Evolutionary conservation across 257 asterid genomes (phyloP).

Genomic region (Cruciata laevipes): DNA sequence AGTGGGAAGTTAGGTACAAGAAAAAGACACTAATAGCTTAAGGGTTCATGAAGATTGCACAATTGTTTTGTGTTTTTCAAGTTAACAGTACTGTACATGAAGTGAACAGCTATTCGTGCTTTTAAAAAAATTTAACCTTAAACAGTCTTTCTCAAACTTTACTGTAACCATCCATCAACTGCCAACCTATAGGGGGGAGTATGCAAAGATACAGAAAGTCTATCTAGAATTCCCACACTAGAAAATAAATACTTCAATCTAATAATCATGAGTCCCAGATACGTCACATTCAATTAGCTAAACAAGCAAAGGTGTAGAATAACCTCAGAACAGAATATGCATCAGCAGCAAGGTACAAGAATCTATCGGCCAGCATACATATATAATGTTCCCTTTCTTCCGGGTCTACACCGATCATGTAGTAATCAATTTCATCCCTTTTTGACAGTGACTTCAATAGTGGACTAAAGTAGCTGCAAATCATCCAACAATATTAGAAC

Average conservation of each 20-base stretch:
- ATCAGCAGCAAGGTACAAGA: conserved; percentile 94
- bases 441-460: conserved; percentile 69
- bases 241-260: neutral
- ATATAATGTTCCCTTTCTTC: conserved; percentile 81
- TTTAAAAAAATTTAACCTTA: neutral
- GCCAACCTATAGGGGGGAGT: neutral
- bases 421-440: conserved; percentile 51
- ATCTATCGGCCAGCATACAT: conserved; percentile 76
- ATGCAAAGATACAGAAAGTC: neutral
- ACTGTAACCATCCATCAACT: neutral
- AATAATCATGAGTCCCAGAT: neutral
- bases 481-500: neutral
- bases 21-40: neutral
- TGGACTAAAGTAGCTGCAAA: conserved; percentile 88
- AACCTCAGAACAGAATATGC: conserved; percentile 88
- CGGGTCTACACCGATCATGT: conserved; percentile 69
- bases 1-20: neutral
- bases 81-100: neutral
- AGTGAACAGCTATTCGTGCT: neutral
- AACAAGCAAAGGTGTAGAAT: conserved; percentile 15
- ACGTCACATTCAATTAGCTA: neutral
- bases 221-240: neutral
- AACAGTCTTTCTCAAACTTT: neutral
- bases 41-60: neutral
- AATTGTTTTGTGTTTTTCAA: neutral